phyloP scores from a whole-genome alignment of 495 filamentous ascomycete genomes.

The Podospora fimiseda region DNA sequence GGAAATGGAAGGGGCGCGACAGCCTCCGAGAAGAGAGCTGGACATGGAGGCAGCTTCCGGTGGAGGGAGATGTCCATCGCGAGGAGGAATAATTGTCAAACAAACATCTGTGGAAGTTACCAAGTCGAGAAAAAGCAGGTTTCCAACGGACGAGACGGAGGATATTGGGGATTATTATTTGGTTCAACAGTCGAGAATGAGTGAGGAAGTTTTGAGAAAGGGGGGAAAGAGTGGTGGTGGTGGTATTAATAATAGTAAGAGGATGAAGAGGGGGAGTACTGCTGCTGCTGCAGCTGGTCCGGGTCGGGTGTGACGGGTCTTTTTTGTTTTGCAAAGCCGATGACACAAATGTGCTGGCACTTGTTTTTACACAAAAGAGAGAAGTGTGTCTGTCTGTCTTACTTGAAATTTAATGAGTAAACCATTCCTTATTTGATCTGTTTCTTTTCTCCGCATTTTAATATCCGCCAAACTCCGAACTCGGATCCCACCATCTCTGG shows the following conservation, averaged over 20 bases:
- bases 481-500: neutral
- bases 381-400: neutral
- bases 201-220: neutral
- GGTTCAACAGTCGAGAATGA: conserved; percentile 10
- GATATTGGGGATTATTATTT: conserved; percentile 24
- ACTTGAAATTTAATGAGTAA: no score
- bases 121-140: conserved; percentile 6
- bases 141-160: neutral
- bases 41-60: conserved; percentile 13
- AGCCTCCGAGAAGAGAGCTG: neutral
- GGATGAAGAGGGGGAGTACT: no score
- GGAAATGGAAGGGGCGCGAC: neutral
- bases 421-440: no score
- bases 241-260: no score
- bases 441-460: no score
- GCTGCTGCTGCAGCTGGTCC: no score
- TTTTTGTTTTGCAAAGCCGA: no score
- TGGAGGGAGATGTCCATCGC: neutral
- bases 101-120: conserved; percentile 19
- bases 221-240: neutral
- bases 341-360: no score
- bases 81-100: conserved; percentile 15
- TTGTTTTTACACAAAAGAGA: no score
- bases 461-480: neutral
- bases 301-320: no score